These are phyloP conservation scores for Stipa capillata DNA, from an alignment of 176 grass and related monocot genomes.

Conservation along the genomic window DNA sequence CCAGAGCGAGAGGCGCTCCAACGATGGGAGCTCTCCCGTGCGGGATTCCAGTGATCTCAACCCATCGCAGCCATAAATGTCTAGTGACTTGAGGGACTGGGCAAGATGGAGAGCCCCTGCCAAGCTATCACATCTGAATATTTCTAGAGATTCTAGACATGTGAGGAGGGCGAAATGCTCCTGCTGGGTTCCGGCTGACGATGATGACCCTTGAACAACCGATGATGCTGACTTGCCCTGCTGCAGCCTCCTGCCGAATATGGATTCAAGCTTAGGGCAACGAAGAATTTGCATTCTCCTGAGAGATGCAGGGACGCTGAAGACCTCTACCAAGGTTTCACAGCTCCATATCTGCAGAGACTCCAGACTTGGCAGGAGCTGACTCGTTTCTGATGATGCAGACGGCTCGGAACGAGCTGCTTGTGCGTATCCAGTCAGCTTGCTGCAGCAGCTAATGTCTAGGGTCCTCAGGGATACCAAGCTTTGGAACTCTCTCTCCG, in stretches of 20 bases:
- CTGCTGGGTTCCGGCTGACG: neutral
- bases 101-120: no score
- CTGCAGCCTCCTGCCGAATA: neutral
- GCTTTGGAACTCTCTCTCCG: neutral
- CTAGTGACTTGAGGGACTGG: no score
- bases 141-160: no score
- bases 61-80: no score
- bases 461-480: neutral
- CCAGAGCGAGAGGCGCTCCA: no score
- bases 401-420: neutral
- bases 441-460: rapidly evolving
- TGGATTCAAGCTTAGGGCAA: neutral
- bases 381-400: neutral
- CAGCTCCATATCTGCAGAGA: neutral
- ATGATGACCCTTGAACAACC: neutral
- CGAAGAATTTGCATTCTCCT: rapidly evolving
- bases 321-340: neutral
- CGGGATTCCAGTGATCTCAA: no score
- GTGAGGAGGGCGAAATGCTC: no score
- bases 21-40: no score
- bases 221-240: neutral
- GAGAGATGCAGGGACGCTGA: neutral
- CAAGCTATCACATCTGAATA: no score
- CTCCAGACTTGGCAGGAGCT: neutral
- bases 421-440: neutral